Conservation (phyloP, 192 early-diverging fungal genomes). For the Umbelopsis vinacea region DNA sequence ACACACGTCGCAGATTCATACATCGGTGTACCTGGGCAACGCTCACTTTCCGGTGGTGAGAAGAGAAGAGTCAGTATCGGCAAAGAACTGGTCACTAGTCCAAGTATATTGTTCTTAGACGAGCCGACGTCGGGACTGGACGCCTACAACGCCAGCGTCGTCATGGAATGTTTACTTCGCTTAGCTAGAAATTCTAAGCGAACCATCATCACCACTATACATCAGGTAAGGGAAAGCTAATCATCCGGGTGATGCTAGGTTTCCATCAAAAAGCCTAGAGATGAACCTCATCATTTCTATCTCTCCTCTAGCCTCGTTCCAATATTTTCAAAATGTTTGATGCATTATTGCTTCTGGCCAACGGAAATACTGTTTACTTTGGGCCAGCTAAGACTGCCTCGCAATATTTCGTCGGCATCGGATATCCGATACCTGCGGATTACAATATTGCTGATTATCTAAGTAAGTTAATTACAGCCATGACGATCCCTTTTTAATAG, state of each 20-base stretch:
- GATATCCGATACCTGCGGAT: constrained; percentile 71
- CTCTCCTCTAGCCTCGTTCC: constrained; percentile 50
- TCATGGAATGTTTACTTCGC: constrained; percentile 71
- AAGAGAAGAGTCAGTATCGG: constrained; percentile 83
- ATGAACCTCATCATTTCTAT: constrained; percentile 32
- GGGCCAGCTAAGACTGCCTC: constrained; percentile 62
- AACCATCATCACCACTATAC: constrained; percentile 79
- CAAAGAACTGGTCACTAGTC: constrained; percentile 78
- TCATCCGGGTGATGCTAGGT: constrained; percentile 49
- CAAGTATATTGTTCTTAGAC: constrained; percentile 64
- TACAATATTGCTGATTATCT: constrained; percentile 81
- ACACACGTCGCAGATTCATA: constrained; percentile 56
- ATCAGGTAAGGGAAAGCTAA: constrained; percentile 65
- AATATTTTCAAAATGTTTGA: constrained; percentile 64
- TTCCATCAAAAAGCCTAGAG: too few relatives aligned
- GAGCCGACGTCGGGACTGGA: constrained; percentile 75
- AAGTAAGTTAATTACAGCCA: constrained; percentile 27
- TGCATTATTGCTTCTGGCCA: constrained; percentile 64
- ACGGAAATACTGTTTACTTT: constrained; percentile 74
- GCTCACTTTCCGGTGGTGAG: constrained; percentile 83
- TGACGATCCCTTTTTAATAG: too few relatives aligned
- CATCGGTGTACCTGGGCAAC: constrained; percentile 52
- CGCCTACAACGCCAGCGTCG: constrained; percentile 81
- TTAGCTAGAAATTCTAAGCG: constrained; percentile 68
- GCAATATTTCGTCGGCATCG: constrained; percentile 67